Evolutionary conservation across 2,329 filamentous ascomycete genomes (phyloP).

Genomic region (Talaromyces sp.): DNA sequence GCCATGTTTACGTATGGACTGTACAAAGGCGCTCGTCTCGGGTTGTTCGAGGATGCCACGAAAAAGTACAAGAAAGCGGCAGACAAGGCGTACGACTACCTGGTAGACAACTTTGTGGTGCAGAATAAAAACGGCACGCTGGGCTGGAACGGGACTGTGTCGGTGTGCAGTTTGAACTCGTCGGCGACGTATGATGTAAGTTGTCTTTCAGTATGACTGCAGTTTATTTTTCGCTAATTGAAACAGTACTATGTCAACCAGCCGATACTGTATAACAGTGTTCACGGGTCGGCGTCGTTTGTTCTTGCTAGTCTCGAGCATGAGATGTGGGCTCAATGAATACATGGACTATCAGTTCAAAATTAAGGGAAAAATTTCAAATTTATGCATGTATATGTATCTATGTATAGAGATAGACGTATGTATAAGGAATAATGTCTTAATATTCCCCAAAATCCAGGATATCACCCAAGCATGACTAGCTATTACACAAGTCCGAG

Average conservation of each 20-base stretch:
- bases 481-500: not conserved
- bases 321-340: conserved; percentile 8
- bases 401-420: not conserved
- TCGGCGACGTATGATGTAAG: conserved; percentile 48
- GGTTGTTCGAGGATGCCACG: conserved; percentile 19
- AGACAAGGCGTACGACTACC: conserved; percentile 39
- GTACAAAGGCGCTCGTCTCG: conserved; percentile 41
- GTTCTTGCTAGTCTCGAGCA: conserved; percentile 21
- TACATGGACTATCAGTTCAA: conserved; percentile 1
- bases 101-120: conserved; percentile 44
- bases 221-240: conserved; percentile 1
- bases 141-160: conserved; percentile 48
- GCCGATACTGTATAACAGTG: conserved; percentile 21
- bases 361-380: not conserved
- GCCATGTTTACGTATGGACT: conserved; percentile 55
- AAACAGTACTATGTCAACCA: conserved; percentile 21
- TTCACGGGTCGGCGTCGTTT: conserved; percentile 21
- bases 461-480: not conserved
- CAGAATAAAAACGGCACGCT: conserved; percentile 45
- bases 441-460: not conserved
- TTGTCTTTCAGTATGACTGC: not conserved
- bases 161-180: conserved; percentile 47
- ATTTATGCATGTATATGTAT: not conserved
- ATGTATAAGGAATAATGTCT: not conserved
- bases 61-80: conserved; percentile 32